phyloP scores from a whole-genome alignment of 306 rosid species.

The Comarum palustre region DNA sequence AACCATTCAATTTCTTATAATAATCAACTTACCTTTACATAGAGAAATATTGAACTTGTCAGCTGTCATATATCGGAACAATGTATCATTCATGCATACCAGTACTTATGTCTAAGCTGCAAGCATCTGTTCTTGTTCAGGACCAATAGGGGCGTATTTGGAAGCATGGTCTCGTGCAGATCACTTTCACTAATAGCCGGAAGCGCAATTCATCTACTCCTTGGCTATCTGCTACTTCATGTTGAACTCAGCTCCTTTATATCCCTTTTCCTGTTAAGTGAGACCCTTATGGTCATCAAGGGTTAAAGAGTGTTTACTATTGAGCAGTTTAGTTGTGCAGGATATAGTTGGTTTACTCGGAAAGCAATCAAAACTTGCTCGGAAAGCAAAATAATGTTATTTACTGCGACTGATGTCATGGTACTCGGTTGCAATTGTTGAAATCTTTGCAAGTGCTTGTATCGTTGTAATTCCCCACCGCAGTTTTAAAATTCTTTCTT shows the following conservation, averaged over 20 bases:
- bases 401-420: constrained; percentile 33
- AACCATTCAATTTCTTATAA: not conserved
- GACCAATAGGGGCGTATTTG: constrained; percentile 21
- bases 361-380: constrained; percentile 39
- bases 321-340: constrained; percentile 37
- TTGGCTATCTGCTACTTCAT: constrained; percentile 15
- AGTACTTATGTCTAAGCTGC: constrained; percentile 1
- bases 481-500: not conserved
- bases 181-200: not conserved
- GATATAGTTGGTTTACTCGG: constrained; percentile 39
- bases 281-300: constrained; percentile 25
- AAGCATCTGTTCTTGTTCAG: constrained; percentile 20
- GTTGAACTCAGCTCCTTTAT: constrained; percentile 14
- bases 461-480: not conserved
- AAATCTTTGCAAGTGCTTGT: constrained; percentile 28
- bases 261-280: constrained; percentile 11
- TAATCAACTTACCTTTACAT: not conserved
- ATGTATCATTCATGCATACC: constrained; percentile 6
- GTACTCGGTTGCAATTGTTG: constrained; percentile 29
- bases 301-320: constrained; percentile 24
- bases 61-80: not conserved
- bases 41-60: not conserved
- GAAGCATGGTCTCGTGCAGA: constrained; percentile 15
- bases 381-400: constrained; percentile 32
- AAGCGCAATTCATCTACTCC: constrained; percentile 11